These are phyloP conservation scores for Mucor indicus DNA, from an alignment of 371 early-diverging fungal genomes.

Conservation along the genomic window DNA sequence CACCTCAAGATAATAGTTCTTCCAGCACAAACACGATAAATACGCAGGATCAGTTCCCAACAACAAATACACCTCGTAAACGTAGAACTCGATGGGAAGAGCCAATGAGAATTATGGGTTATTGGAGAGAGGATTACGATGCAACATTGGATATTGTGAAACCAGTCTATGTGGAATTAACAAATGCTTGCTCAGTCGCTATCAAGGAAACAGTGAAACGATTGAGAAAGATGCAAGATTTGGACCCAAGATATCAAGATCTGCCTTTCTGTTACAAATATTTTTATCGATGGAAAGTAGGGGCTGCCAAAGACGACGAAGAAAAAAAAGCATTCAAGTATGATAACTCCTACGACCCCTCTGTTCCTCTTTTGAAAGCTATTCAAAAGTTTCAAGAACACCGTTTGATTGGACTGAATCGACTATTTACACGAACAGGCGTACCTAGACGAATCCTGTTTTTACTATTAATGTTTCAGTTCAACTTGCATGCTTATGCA, in stretches of 20 bases:
- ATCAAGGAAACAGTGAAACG: slow-evolving; percentile 26
- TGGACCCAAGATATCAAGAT: slow-evolving; percentile 34
- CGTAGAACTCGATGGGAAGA: slow-evolving; percentile 18
- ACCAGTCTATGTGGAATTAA: slow-evolving; percentile 31
- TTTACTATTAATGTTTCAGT: slow-evolving; percentile 39
- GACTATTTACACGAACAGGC: slow-evolving; percentile 21
- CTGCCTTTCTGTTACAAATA: slow-evolving; percentile 30
- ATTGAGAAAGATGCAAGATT: slow-evolving; percentile 25
- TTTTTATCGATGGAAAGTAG: slow-evolving; percentile 19
- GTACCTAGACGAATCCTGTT: slow-evolving; percentile 39
- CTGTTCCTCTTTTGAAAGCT: slow-evolving; percentile 23
- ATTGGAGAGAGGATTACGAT: slow-evolving; percentile 30
- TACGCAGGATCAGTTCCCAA: neutral
- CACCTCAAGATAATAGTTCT: neutral
- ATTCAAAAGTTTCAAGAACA: slow-evolving; percentile 31
- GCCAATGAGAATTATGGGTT: slow-evolving; percentile 20
- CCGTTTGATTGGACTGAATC: slow-evolving; percentile 29
- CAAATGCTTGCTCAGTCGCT: slow-evolving; percentile 34
- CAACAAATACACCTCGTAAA: neutral
- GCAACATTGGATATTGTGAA: slow-evolving; percentile 15
- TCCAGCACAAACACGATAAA: neutral
- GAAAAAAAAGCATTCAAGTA: slow-evolving; percentile 9
- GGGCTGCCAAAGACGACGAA: neutral
- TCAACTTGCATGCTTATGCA: slow-evolving; percentile 39
- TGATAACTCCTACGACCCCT: slow-evolving; percentile 25